Evolutionary conservation across 345 rosid genomes (phyloP), one percentile per base, ranked within the genome.

Genomic region (Odontarrhena argentea): DNA sequence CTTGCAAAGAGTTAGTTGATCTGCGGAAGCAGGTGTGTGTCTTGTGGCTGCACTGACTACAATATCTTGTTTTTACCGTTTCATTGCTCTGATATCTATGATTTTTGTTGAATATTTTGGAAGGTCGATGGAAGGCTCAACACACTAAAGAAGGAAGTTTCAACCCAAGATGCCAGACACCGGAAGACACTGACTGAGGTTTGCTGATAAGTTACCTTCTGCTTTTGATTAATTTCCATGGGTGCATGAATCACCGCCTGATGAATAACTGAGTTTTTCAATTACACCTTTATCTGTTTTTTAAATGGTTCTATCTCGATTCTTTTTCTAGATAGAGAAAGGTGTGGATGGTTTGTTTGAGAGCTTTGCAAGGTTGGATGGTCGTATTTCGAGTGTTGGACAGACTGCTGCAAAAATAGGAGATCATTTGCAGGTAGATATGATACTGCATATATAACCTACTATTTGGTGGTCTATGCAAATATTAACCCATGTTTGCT

Each of bases 361-460:
- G 79, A 87, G 96, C 84, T 90, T 94, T 82, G 89, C 97, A 41
- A 83, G 97, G 77, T 77, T 87, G 81, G 95, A 86, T 74, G 82
- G 95, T 30, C 96, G 98, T 61, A 92, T 92, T 74, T 92, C 98
- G 43, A 89, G 98, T 77, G 98, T 92, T 65, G 96, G 98, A 67
- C 98, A 94, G 85, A 94, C 99, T 74, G 99, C 97, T 67, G 99
- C 97, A 25, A 94, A 94, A 83, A 91, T 94, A 37, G 99, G 99
- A 78, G 99, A 94, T 67, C 99, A 94, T 86, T 83, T 91, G 80
- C 97, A 94, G 89, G 97, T 88, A 75, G 65, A 65, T 6, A 41
- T 68, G 51, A 18, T 63, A 7, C 36, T 18, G n/a, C 32, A 11
- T 68, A 32, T 68, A 32, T 42, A 49, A 42, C 75, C 34, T 45